phyloP scores from a whole-genome alignment of 257 asterid genomes.

The Thymus mandschuricus region DNA sequence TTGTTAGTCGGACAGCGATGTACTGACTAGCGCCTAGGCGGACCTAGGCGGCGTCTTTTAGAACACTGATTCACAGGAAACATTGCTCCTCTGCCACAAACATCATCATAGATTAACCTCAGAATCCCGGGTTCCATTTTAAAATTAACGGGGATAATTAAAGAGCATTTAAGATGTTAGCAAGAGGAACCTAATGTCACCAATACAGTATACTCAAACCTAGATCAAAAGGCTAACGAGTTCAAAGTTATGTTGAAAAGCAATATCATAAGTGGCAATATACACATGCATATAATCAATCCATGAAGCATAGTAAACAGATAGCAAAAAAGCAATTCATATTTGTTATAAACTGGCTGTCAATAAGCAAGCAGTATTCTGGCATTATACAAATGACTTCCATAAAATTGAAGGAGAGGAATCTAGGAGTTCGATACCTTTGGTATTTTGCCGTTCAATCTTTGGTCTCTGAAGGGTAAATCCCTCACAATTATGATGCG shows the following conservation, averaged over 20 bases:
- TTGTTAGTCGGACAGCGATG: too few species aligned
- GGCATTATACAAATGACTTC: constrained; percentile 7
- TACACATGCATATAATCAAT: not conserved
- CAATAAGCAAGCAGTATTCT: constrained; percentile 7
- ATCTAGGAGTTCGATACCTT: constrained; percentile 60
- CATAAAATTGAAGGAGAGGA: constrained; percentile 17
- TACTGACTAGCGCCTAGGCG: too few species aligned
- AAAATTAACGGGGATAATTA: constrained; percentile 9
- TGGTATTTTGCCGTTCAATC: constrained; percentile 97
- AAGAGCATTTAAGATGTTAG: constrained; percentile 2
- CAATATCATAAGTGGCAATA: constrained; percentile 4
- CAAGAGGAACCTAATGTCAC: not conserved
- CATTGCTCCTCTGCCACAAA: not conserved
- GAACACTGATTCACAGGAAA: not conserved
- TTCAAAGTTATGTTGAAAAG: not conserved
- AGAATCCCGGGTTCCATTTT: not conserved
- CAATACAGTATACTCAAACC: not conserved
- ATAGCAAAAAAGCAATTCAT: not conserved
- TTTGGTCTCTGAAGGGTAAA: constrained; percentile 51
- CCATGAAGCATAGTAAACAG: not conserved
- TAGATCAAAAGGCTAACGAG: not conserved
- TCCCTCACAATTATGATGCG: constrained; percentile 75
- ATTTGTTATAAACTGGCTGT: constrained; percentile 2
- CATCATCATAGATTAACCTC: constrained; percentile 14
- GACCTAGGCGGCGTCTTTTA: too few species aligned